phyloP scores from a whole-genome alignment of 108 stramenopile genomes.

The Conticribra weissflogii region DNA sequence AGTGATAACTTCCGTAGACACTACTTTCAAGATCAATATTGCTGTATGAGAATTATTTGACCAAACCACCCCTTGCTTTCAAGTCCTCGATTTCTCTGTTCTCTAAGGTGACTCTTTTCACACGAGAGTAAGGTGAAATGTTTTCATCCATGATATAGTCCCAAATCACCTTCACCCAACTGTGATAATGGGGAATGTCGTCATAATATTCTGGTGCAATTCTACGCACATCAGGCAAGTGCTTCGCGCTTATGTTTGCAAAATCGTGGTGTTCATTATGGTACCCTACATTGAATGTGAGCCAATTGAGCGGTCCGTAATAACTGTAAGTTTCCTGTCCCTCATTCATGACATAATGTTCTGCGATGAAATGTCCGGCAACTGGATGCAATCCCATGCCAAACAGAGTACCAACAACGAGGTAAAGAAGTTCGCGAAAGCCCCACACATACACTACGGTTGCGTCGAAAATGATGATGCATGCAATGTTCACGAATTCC shows the following conservation, averaged over 20 bases:
- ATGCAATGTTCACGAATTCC: conserved; percentile 68
- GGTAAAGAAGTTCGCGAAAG: conserved; percentile 70
- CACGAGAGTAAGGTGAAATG: conserved; percentile 81
- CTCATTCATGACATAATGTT: conserved; percentile 88
- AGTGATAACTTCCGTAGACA: too few relatives aligned
- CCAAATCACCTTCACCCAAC: conserved; percentile 85
- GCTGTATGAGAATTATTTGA: conserved; percentile 43
- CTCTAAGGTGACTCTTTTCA: conserved; percentile 65
- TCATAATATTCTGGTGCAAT: conserved; percentile 93
- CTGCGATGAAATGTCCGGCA: conserved; percentile 96
- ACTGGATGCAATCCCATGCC: conserved; percentile 93
- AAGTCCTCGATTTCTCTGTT: conserved; percentile 43
- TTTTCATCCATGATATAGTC: conserved; percentile 81
- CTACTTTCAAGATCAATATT: too few relatives aligned
- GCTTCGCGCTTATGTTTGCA: conserved; percentile 79
- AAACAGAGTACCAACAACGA: conserved; percentile 77
- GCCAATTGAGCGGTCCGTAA: conserved; percentile 92
- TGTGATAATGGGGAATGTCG: conserved; percentile 76
- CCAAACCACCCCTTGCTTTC: conserved; percentile 53
- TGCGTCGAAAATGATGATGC: conserved; percentile 64
- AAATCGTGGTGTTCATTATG: conserved; percentile 99
- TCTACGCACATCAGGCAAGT: conserved; percentile 75
- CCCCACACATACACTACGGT: conserved; percentile 68
- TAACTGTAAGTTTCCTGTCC: conserved; percentile 90
- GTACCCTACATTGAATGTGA: conserved; percentile 95